phyloP scores from a whole-genome alignment of 2,329 filamentous ascomycete genomes.

The Paraconiothyrium brasiliense region DNA sequence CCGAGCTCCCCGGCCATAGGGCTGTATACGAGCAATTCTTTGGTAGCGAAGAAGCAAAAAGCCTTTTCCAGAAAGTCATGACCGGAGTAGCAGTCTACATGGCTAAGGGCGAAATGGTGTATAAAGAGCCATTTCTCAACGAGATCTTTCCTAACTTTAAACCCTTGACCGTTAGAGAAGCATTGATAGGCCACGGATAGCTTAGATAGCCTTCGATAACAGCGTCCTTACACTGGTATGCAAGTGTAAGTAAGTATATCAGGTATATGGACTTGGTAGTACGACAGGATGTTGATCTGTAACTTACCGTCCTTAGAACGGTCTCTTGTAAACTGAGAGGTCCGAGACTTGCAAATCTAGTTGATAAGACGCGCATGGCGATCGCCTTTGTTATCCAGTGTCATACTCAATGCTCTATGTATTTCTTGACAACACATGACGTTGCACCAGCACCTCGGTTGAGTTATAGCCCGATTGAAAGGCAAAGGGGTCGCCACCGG shows the following conservation, averaged over 20 bases:
- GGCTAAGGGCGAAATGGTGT: conserved; percentile 14
- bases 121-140: conserved; percentile 16
- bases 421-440: no score
- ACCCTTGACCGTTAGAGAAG: conserved; percentile 17
- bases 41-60: conserved; percentile 8
- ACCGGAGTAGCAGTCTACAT: conserved; percentile 15
- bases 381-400: no score
- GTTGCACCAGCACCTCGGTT: no score
- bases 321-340: no score
- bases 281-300: no score
- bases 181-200: background rate
- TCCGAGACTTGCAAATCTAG: no score
- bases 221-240: no score
- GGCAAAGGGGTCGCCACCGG: background rate
- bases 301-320: no score
- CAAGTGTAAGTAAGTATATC: no score
- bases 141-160: conserved; percentile 25
- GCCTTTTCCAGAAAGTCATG: conserved; percentile 9
- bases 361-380: no score
- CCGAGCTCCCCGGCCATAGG: conserved; percentile 21
- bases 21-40: conserved; percentile 4
- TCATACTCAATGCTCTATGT: no score
- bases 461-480: background rate
- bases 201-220: background rate
- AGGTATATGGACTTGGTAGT: no score